Conservation (phyloP, 129 eudicot genomes). For the Flaveria trinervia region DNA sequence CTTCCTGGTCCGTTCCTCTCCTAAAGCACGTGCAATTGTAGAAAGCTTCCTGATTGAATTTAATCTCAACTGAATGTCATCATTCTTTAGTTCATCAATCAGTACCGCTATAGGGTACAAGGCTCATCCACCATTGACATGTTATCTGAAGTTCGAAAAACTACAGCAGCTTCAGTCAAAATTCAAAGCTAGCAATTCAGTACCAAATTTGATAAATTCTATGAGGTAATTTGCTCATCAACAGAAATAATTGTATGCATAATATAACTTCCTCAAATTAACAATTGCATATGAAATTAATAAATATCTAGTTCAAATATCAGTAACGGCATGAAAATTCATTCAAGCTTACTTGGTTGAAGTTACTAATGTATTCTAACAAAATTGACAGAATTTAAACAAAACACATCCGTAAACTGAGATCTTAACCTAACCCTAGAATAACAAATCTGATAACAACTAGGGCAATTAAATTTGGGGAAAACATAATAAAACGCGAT, state of each 20-base stretch:
- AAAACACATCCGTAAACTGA: conserved; percentile 14
- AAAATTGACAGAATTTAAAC: not conserved
- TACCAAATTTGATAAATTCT: not conserved
- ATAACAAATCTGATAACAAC: conserved; percentile 12
- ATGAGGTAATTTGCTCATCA: not conserved
- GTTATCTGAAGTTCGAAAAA: conserved; percentile 23
- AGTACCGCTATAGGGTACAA: conserved; percentile 96
- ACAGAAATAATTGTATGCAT: conserved; percentile 1
- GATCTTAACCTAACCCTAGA: conserved; percentile 40
- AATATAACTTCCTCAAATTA: not conserved
- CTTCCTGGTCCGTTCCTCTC: conserved; percentile 89
- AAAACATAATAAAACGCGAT: not conserved
- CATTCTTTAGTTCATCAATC: conserved; percentile 95
- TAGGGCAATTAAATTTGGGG: not conserved
- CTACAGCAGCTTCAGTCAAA: conserved; percentile 26
- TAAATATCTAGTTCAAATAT: conserved; percentile 1
- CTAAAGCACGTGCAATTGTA: conserved; percentile 95
- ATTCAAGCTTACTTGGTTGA: conserved; percentile 11
- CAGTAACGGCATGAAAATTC: not conserved
- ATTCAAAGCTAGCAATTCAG: conserved; percentile 1
- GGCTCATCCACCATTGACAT: conserved; percentile 95
- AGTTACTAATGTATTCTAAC: conserved; percentile 6
- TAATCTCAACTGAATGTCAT: conserved; percentile 81
- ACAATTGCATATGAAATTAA: not conserved
- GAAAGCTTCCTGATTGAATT: conserved; percentile 93